Evolutionary conservation across 176 grass and related monocot species (phyloP).

Genomic region (Elymus sibiricus): DNA sequence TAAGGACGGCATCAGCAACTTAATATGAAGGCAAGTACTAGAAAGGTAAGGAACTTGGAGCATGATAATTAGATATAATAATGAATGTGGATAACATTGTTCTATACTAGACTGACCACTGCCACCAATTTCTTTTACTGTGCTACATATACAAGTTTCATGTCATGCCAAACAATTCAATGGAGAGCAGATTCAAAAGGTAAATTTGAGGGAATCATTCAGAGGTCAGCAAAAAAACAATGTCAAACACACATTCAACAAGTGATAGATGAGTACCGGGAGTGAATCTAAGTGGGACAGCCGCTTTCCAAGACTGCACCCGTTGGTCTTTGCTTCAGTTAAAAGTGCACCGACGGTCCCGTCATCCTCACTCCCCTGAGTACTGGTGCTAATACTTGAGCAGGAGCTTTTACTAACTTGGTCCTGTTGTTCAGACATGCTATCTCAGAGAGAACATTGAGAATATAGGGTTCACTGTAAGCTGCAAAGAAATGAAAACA

Average conservation of each 20-base stretch:
- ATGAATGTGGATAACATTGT: background rate
- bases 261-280: constrained; percentile 55
- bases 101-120: background rate
- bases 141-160: background rate
- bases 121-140: background rate
- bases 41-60: constrained; percentile 10
- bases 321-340: constrained; percentile 65
- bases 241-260: background rate
- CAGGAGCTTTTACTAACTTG: constrained; percentile 81
- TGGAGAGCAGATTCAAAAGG: background rate
- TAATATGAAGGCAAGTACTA: background rate
- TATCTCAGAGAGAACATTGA: constrained; percentile 53
- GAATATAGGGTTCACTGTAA: background rate
- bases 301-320: constrained; percentile 74
- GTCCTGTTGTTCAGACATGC: constrained; percentile 74
- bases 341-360: constrained; percentile 72
- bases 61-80: background rate
- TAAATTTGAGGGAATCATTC: constrained; percentile 26
- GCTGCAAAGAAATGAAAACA: constrained; percentile 8
- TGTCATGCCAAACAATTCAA: constrained; percentile 12
- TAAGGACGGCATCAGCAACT: constrained; percentile 31
- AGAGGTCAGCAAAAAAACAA: background rate
- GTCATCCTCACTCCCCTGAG: constrained; percentile 75
- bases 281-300: constrained; percentile 94
- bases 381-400: constrained; percentile 83